Percentiles rank a stretch among this genome's conserved stretches.
phyloP scores from a whole-genome alignment of 352 stramenopile genomes.

The Phytophthora colocasiae region DNA sequence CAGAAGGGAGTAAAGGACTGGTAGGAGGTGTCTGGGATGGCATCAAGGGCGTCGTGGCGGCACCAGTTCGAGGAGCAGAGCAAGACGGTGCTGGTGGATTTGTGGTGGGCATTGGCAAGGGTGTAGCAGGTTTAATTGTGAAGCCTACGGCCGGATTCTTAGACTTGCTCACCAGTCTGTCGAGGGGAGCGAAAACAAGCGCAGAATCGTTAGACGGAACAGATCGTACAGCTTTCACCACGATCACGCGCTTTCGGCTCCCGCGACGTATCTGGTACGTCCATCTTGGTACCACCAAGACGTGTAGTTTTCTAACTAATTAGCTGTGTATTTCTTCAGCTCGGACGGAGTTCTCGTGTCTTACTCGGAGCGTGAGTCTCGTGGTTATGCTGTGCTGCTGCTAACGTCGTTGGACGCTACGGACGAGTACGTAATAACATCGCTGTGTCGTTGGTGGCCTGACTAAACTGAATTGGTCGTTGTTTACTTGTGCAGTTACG shows the following conservation, averaged over 20 bases:
- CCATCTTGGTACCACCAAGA: background rate
- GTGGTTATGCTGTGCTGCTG: conserved; percentile 77
- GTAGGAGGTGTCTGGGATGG: conserved; percentile 84
- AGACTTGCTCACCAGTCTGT: conserved; percentile 84
- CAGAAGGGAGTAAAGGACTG: conserved; percentile 83
- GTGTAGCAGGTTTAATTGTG: conserved; percentile 82
- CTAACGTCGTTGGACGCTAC: conserved; percentile 79
- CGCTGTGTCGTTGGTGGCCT: no score
- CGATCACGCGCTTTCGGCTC: conserved; percentile 70
- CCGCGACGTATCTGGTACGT: conserved; percentile 81
- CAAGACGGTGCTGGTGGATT: conserved; percentile 81
- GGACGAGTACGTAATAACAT: conserved; percentile 68
- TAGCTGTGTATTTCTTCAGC: conserved; percentile 33
- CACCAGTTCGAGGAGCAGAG: conserved; percentile 80
- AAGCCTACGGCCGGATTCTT: conserved; percentile 86
- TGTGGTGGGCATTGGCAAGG: conserved; percentile 86
- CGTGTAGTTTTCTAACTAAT: background rate
- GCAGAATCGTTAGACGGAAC: conserved; percentile 78
- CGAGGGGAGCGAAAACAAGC: conserved; percentile 82
- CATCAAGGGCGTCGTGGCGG: conserved; percentile 81
- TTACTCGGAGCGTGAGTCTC: conserved; percentile 81
- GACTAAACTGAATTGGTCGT: background rate
- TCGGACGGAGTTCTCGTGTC: conserved; percentile 83
- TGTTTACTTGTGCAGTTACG: conserved; percentile 55
- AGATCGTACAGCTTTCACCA: conserved; percentile 48